Conservation (phyloP, 148 eudicot species). For the Dysphania ambrosioides region DNA sequence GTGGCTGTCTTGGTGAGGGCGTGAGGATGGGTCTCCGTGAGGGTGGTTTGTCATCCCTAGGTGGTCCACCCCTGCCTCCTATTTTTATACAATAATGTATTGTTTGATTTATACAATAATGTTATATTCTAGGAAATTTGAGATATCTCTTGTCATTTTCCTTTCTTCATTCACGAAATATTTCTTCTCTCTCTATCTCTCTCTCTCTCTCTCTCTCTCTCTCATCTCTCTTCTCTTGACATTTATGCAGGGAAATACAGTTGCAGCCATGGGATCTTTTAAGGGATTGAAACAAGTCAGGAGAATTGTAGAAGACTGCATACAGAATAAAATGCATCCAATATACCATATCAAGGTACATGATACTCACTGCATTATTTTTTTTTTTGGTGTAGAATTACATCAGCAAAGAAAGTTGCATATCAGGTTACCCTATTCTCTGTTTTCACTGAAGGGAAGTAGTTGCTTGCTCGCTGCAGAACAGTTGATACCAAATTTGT, state of each 20-base stretch:
- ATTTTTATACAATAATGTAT: too few species aligned
- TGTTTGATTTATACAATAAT: too few species aligned
- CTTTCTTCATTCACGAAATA: too few species aligned
- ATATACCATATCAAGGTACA: slow-evolving; percentile 68
- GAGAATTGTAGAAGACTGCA: slow-evolving; percentile 84
- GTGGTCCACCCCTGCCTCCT: too few species aligned
- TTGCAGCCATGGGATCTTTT: slow-evolving; percentile 93
- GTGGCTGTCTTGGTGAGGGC: too few species aligned
- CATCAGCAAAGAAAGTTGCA: background rate
- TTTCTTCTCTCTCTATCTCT: background rate
- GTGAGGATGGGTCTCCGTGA: too few species aligned
- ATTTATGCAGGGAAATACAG: slow-evolving; percentile 74
- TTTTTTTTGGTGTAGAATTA: background rate
- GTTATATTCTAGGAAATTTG: too few species aligned
- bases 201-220: too few species aligned
- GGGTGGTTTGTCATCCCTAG: too few species aligned
- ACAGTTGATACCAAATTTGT: background rate
- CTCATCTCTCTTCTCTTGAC: background rate
- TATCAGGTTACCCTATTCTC: background rate
- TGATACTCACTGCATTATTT: background rate
- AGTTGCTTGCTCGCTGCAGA: background rate
- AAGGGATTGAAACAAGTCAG: slow-evolving; percentile 94
- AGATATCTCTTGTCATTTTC: background rate
- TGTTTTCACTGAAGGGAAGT: background rate
- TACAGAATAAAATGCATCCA: slow-evolving; percentile 88